Conservation (phyloP, 1,139 yeast genomes). For the Protomyces lactucae-debilis region DNA sequence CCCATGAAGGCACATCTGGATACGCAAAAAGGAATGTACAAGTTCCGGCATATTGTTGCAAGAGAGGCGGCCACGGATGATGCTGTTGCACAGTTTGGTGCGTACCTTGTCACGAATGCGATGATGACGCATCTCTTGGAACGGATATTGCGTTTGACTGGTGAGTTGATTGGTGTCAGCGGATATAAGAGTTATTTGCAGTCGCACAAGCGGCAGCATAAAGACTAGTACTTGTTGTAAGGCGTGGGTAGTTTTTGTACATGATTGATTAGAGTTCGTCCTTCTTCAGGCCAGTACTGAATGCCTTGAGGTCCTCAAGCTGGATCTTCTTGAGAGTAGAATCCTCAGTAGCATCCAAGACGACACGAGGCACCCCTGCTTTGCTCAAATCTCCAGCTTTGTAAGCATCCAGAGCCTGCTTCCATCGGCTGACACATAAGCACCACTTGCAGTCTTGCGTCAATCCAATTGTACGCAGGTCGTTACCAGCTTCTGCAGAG, state of each 20-base stretch:
- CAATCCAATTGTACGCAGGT: slow-evolving; percentile 12
- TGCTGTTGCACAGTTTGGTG: slow-evolving; percentile 11
- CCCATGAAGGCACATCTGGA: slow-evolving; percentile 11
- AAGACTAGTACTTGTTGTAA: background rate
- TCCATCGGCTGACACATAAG: slow-evolving; percentile 23
- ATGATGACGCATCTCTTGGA: slow-evolving; percentile 19
- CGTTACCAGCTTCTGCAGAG: slow-evolving; percentile 21
- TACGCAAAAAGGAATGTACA: background rate
- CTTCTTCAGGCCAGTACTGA: background rate
- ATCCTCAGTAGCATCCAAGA: slow-evolving; percentile 18
- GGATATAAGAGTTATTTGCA: slow-evolving; percentile 12
- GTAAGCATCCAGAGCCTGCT: slow-evolving; percentile 21
- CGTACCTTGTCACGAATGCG: slow-evolving; percentile 10
- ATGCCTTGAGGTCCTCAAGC: slow-evolving; percentile 11
- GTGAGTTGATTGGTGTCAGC: slow-evolving; percentile 7
- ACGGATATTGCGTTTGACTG: background rate
- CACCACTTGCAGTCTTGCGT: slow-evolving; percentile 25
- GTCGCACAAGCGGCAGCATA: slow-evolving; percentile 4
- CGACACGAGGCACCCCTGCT: slow-evolving; percentile 21
- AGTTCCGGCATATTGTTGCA: background rate
- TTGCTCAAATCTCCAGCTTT: slow-evolving; percentile 16
- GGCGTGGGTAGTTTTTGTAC: background rate
- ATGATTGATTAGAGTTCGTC: background rate
- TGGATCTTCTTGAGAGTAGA: slow-evolving; percentile 10
- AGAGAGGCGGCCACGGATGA: background rate